Evolutionary conservation across 805 yeast genomes (phyloP).

Genomic region (Nakazawaea siamensis): DNA sequence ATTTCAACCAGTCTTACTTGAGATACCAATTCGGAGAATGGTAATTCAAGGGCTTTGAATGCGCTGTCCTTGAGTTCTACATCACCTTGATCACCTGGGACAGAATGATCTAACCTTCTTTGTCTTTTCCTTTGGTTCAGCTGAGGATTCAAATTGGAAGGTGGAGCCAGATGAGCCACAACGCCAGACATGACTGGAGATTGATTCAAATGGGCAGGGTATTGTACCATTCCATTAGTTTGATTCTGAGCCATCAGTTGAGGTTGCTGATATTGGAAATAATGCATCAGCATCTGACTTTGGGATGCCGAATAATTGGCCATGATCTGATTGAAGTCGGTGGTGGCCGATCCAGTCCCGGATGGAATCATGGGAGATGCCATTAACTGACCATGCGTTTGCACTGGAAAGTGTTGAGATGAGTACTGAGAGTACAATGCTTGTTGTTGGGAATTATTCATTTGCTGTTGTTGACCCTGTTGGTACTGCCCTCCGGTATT

Average conservation of each 20-base stretch:
- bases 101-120: constrained; percentile 23
- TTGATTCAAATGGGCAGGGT: no score
- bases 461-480: no score
- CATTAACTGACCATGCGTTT: constrained; percentile 4
- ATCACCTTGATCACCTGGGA: constrained; percentile 28
- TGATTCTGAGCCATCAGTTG: no score
- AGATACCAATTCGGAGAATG: constrained; percentile 27
- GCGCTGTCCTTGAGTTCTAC: constrained; percentile 30
- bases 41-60: constrained; percentile 21
- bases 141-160: background rate
- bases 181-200: no score
- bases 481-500: no score
- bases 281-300: constrained; percentile 3
- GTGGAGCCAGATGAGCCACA: no score
- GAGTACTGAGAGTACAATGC: no score
- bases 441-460: no score
- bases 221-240: no score
- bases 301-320: no score
- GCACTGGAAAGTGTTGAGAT: no score
- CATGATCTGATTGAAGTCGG: no score
- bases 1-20: constrained; percentile 25
- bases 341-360: background rate
- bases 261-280: constrained; percentile 8
- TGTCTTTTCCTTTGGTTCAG: constrained; percentile 17
- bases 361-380: constrained; percentile 5